These are phyloP conservation scores for Apiospora saccharicola DNA, from an alignment of 2,329 filamentous ascomycete genomes.

Conservation along the genomic window DNA sequence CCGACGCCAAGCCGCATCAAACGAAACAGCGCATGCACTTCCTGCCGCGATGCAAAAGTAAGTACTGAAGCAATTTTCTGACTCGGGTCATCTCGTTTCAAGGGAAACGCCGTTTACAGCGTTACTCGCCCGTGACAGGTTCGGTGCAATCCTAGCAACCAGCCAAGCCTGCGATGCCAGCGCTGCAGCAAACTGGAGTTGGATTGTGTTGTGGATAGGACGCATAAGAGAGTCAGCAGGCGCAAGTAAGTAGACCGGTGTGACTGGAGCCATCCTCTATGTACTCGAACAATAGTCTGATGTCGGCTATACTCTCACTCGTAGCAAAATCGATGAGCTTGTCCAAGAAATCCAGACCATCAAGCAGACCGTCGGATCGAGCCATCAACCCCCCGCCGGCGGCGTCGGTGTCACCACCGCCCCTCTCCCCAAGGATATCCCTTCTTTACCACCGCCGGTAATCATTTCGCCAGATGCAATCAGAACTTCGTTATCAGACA, in stretches of 20 bases:
- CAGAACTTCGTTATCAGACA: not conserved
- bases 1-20: conserved; percentile 38
- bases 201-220: conserved; percentile 42
- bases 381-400: conserved; percentile 24
- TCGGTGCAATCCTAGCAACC: conserved; percentile 42
- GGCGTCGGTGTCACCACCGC: conserved; percentile 28
- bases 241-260: conserved; percentile 37
- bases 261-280: not conserved
- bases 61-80: not conserved
- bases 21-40: conserved; percentile 43
- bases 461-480: not conserved
- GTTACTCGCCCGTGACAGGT: conserved; percentile 33
- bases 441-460: conserved; percentile 9
- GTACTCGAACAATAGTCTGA: not conserved
- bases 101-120: not conserved
- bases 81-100: not conserved
- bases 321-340: conserved; percentile 62
- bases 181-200: conserved; percentile 41
- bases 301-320: not conserved
- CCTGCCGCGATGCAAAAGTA: conserved; percentile 45
- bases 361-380: conserved; percentile 55
- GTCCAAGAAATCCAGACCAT: conserved; percentile 63
- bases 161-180: conserved; percentile 39
- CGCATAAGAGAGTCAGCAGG: conserved; percentile 43
- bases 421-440: conserved; percentile 20